Base-by-base conservation (phyloP, 2,329 filamentous ascomycete genomes). In the Dothideomycetes sp. region DNA sequence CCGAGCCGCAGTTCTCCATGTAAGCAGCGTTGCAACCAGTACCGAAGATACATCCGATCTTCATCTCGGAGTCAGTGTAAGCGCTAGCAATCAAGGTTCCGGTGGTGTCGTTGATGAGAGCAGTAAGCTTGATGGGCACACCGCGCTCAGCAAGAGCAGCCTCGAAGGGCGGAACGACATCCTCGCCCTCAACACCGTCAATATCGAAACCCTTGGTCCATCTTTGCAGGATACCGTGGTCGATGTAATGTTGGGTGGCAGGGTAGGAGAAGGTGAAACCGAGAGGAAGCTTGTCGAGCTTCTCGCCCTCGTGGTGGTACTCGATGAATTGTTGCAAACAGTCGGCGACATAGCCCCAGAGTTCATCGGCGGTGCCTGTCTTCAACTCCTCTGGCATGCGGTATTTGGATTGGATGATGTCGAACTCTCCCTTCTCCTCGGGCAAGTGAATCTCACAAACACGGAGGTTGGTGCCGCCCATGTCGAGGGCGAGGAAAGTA, bases 141-240 rank as follows among this genome's bases (percentile, higher is more conserved):
- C 81, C 81, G 81, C 40, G 31, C 40, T 42, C 40, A n/a, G 40
- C 40, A 45, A 95, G 67, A 16, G 86, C 84, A 38, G 73, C 75
- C 64, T 94, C 84, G 43, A 96, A 81, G 66, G 89, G 83, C 35
- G 85, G 84, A 8, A 94, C 87, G 19, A 94, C 83, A 55, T 96
- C 89, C 34, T 89, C 55, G 39, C 88, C 88, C 68, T 95, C 88
- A 31, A 95, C 86, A 27, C 86, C 88, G 18, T 79, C 74, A 61
- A 96, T 94, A 59, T 95, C 88, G 57, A 95, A 95, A 3, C 89
- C 89, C 70, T 96, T 96, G 52, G 89, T 95, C 89, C 89, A 96
- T 53, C 87, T 80, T 64, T 95, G 88, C 44, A 95, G 73, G 27
- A 94, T 74, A 51, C 88, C 89, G 62, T 94, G 84, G 52, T 95